Evolutionary conservation across 306 rosid genomes (phyloP).

Genomic region (apple (Malus domestica)): ASM211411v1 NC_041795.1:5691001-5691500

Average conservation of each 20-base stretch:
- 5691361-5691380: neutral
- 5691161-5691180: neutral
- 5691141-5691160: neutral
- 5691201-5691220: neutral
- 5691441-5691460: neutral
- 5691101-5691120: slow-evolving; percentile 6
- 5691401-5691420: neutral
- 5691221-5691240: neutral
- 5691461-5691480: too few relatives aligned
- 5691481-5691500: neutral
- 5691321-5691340: neutral
- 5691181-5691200: neutral
- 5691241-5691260: neutral
- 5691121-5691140: neutral
- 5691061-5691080: neutral
- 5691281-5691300: neutral
- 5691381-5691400: too few relatives aligned
- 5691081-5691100: slow-evolving; percentile 12
- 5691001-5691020: slow-evolving; percentile 38
- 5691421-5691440: neutral
- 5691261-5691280: neutral
- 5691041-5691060: slow-evolving; percentile 5
- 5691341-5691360: neutral
- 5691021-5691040: slow-evolving; percentile 10
- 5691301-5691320: too few relatives aligned